phyloP scores from a whole-genome alignment of 2,329 filamentous ascomycete species.

The Claviceps africana region DNA sequence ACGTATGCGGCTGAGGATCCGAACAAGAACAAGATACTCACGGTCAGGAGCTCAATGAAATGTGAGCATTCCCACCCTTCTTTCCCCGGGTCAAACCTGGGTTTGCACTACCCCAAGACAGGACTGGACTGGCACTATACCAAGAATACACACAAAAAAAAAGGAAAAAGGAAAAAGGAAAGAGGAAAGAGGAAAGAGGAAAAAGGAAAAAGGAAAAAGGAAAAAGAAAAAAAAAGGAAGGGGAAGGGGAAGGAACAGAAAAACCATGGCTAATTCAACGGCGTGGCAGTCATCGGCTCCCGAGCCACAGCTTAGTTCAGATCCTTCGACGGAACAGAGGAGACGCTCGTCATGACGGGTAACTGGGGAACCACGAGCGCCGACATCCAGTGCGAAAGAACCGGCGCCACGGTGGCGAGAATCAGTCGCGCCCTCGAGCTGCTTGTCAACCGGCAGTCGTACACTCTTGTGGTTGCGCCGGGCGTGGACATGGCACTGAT shows the following conservation, averaged over 20 bases:
- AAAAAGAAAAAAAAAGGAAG: not conserved
- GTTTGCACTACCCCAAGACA: too few species aligned
- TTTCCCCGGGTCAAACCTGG: too few species aligned
- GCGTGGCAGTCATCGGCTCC: constrained; percentile 31
- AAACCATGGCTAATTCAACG: not conserved
- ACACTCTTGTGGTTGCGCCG: constrained; percentile 48
- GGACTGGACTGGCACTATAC: too few species aligned
- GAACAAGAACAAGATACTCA: constrained; percentile 31
- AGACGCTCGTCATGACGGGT: constrained; percentile 43
- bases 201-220: too few species aligned
- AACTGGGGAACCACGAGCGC: constrained; percentile 44
- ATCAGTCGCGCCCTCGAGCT: constrained; percentile 35
- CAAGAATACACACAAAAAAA: too few species aligned
- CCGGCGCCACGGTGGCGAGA: constrained; percentile 36
- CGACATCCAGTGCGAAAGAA: constrained; percentile 40
- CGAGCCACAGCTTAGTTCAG: constrained; percentile 45
- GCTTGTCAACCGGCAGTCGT: constrained; percentile 49
- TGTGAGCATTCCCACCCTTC: not conserved
- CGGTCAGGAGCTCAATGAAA: constrained; percentile 34
- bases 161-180: too few species aligned
- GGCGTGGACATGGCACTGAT: constrained; percentile 25
- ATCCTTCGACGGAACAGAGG: constrained; percentile 27
- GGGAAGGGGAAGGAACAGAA: not conserved
- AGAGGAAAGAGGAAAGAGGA: too few species aligned
- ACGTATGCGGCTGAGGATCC: constrained; percentile 37